Conservation (phyloP, 2,329 filamentous ascomycete genomes). For the Fusarium succisae region DNA sequence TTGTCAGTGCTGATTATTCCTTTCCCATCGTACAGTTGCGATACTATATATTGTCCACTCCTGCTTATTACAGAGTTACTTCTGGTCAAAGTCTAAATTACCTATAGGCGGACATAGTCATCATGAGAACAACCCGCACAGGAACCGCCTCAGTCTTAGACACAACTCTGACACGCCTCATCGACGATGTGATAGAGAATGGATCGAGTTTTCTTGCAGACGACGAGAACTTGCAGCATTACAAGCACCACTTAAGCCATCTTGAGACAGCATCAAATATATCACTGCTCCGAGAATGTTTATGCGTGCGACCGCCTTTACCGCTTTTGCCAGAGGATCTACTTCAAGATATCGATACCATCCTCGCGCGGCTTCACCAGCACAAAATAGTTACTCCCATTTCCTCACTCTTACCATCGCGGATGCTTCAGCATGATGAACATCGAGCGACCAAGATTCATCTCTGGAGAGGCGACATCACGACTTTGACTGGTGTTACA, state of each 20-base stretch:
- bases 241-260: constrained; percentile 18
- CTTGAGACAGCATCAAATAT: constrained; percentile 29
- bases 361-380: neutral
- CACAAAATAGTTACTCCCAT: constrained; percentile 13
- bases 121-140: neutral
- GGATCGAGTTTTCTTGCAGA: neutral
- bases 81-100: neutral
- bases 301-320: constrained; percentile 27
- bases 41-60: accelerated
- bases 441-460: neutral
- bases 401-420: neutral
- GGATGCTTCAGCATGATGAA: neutral
- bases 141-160: neutral
- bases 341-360: constrained; percentile 17
- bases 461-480: constrained; percentile 38
- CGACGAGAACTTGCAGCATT: constrained; percentile 3
- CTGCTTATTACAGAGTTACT: accelerated
- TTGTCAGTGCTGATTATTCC: neutral
- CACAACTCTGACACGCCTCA: neutral
- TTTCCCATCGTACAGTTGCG: accelerated
- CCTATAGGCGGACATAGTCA: accelerated
- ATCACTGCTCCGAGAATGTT: constrained; percentile 6
- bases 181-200: constrained; percentile 8
- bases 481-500: constrained; percentile 11
- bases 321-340: constrained; percentile 9